A percentile compares a stretch with the other conserved stretches of the same genome.
These are phyloP conservation scores for Insectozyma bohioensis DNA, from an alignment of 1,139 yeast genomes.

Conservation along the genomic window DNA sequence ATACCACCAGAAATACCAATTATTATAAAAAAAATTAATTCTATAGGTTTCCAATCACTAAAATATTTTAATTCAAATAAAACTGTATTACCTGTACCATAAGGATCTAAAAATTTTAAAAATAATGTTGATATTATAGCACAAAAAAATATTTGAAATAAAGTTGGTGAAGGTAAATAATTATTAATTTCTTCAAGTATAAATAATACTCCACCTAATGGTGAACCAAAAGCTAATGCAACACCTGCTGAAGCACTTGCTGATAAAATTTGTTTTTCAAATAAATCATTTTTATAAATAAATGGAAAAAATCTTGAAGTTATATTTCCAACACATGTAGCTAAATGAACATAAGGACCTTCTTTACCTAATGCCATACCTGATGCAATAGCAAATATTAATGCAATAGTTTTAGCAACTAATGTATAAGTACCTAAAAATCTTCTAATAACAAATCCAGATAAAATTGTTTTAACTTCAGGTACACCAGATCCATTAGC, in stretches of 20 bases:
- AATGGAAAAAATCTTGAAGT: conserved; percentile 51
- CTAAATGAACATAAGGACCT: conserved; percentile 72
- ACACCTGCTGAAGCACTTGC: conserved; percentile 73
- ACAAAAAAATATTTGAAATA: conserved; percentile 60
- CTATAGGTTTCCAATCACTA: conserved; percentile 55
- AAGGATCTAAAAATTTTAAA: conserved; percentile 57
- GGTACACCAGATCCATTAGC: conserved; percentile 70
- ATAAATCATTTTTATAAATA: conserved; percentile 50
- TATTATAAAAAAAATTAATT: conserved; percentile 46
- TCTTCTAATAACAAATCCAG: conserved; percentile 56
- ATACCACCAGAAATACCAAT: conserved; percentile 60
- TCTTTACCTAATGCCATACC: conserved; percentile 70
- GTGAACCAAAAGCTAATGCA: conserved; percentile 69
- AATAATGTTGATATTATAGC: conserved; percentile 59
- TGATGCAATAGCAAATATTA: conserved; percentile 62
- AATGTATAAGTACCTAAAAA: conserved; percentile 58
- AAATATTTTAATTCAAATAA: conserved; percentile 55
- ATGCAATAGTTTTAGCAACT: conserved; percentile 49
- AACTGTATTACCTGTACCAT: conserved; percentile 64
- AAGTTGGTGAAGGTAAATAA: conserved; percentile 56
- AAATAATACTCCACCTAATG: conserved; percentile 67
- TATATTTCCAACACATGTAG: conserved; percentile 66
- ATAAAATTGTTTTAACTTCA: conserved; percentile 56
- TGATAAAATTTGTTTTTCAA: conserved; percentile 57
- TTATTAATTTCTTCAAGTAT: conserved; percentile 66